A percentile compares a stretch with the other conserved stretches of the same genome.
Conservation (phyloP, 768 basidiomycete species). For the Rhodocollybia butyracea region DNA sequence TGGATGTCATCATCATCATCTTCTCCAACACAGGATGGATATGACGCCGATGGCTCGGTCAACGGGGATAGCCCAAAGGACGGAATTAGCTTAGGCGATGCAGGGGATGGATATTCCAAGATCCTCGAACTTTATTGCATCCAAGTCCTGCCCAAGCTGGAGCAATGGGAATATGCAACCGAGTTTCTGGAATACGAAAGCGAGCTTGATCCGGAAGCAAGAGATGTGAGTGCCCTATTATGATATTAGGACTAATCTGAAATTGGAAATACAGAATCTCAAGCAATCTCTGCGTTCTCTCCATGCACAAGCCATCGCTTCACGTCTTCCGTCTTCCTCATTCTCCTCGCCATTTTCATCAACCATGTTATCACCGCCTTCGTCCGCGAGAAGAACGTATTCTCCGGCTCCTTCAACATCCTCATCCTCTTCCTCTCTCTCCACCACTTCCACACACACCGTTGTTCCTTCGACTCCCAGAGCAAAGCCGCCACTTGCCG, state of each 20-base stretch:
- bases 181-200: slow-evolving; percentile 75
- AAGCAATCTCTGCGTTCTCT: slow-evolving; percentile 39
- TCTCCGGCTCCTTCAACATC: slow-evolving; percentile 56
- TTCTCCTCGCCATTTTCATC: slow-evolving; percentile 28
- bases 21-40: not conserved
- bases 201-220: slow-evolving; percentile 48
- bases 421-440: slow-evolving; percentile 67
- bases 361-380: no score
- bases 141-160: slow-evolving; percentile 66
- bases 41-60: slow-evolving; percentile 14
- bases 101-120: slow-evolving; percentile 63
- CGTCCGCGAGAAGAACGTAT: slow-evolving; percentile 20
- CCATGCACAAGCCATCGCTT: slow-evolving; percentile 13
- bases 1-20: not conserved
- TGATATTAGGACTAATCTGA: slow-evolving; percentile 6
- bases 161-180: slow-evolving; percentile 76
- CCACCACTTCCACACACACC: slow-evolving; percentile 72
- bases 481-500: slow-evolving; percentile 20
- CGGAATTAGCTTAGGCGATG: slow-evolving; percentile 12
- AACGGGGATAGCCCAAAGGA: slow-evolving; percentile 6
- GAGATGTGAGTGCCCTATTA: slow-evolving; percentile 43
- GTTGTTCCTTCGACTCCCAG: slow-evolving; percentile 53
- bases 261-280: slow-evolving; percentile 27
- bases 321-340: slow-evolving; percentile 17
- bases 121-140: slow-evolving; percentile 76